These are phyloP conservation scores for Diaporthe batatas DNA, from an alignment of 2,329 filamentous ascomycete genomes.

Conservation along the genomic window DNA sequence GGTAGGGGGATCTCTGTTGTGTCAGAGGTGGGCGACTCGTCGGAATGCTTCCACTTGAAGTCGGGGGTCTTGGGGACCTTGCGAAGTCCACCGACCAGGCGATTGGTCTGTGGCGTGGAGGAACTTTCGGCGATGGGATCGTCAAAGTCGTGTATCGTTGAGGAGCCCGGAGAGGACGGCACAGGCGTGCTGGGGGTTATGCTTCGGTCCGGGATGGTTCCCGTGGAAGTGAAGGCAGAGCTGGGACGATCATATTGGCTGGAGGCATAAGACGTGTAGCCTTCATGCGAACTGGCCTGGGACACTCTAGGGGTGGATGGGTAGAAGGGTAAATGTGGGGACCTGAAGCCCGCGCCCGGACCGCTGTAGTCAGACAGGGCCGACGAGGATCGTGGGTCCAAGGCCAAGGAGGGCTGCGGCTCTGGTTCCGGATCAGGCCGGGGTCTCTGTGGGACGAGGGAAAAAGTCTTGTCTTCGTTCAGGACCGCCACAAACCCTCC, in stretches of 20 bases:
- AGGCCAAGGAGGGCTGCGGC: conserved; percentile 33
- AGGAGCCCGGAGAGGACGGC: conserved; percentile 51
- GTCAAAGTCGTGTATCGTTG: conserved; percentile 51
- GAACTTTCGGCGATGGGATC: conserved; percentile 48
- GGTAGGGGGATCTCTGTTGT: conserved; percentile 49
- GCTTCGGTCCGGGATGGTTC: conserved; percentile 60
- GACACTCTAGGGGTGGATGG: conserved; percentile 55
- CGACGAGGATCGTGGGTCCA: conserved; percentile 41
- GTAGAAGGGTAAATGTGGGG: conserved; percentile 58
- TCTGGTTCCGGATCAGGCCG: conserved; percentile 40
- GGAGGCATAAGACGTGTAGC: conserved; percentile 61
- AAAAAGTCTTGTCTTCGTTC: conserved; percentile 66
- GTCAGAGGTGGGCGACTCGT: conserved; percentile 46
- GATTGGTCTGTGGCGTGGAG: conserved; percentile 65
- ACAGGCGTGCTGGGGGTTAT: conserved; percentile 53
- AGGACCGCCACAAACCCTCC: conserved; percentile 64
- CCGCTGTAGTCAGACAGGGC: conserved; percentile 42
- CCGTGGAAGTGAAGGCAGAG: conserved; percentile 60
- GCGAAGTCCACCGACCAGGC: conserved; percentile 67
- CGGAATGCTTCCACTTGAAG: conserved; percentile 56
- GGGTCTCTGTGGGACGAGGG: conserved; percentile 56
- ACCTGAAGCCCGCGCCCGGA: conserved; percentile 52
- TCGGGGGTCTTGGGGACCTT: conserved; percentile 63
- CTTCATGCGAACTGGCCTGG: conserved; percentile 61
- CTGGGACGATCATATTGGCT: conserved; percentile 60